Percentiles rank a stretch among this genome's conserved stretches.
These are phyloP conservation scores for Sporothrix curviconia DNA, from an alignment of 2,329 filamentous ascomycete species.

Conservation along the genomic window DNA sequence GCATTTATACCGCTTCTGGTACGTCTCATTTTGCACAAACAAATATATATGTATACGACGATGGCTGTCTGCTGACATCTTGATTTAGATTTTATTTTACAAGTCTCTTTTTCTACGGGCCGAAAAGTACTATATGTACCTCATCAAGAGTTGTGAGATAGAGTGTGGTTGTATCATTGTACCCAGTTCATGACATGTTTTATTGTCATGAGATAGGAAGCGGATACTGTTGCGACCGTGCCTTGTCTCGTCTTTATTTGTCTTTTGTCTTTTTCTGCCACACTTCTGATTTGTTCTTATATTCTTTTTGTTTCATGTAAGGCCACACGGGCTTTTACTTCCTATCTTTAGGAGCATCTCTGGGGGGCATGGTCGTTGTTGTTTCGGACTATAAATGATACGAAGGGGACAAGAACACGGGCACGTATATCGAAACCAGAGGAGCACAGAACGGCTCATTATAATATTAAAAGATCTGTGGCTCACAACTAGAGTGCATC, in stretches of 20 bases:
- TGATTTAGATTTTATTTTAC: neutral
- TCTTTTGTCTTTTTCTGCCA: neutral
- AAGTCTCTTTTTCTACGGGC: neutral
- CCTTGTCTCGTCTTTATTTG: neutral
- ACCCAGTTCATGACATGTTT: neutral
- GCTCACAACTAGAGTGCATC: neutral
- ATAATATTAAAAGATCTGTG: conserved; percentile 7
- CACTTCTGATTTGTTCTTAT: conserved; percentile 1
- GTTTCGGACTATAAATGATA: too few species aligned
- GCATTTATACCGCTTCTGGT: too few species aligned
- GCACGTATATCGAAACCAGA: neutral
- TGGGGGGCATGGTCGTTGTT: neutral
- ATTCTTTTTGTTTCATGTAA: conserved; percentile 8
- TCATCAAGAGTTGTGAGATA: neutral
- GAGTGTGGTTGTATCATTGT: neutral
- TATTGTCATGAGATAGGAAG: neutral
- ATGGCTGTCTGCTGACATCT: neutral
- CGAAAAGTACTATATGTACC: neutral
- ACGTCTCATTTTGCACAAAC: too few species aligned
- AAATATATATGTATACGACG: too few species aligned
- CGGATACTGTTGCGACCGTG: neutral
- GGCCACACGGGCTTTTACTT: neutral
- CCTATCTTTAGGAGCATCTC: too few species aligned
- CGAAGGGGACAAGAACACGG: too few species aligned
- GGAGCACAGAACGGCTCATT: neutral